Evolutionary conservation across 257 asterid genomes (phyloP).

Genomic region (Craterostigma plantagineum): DNA sequence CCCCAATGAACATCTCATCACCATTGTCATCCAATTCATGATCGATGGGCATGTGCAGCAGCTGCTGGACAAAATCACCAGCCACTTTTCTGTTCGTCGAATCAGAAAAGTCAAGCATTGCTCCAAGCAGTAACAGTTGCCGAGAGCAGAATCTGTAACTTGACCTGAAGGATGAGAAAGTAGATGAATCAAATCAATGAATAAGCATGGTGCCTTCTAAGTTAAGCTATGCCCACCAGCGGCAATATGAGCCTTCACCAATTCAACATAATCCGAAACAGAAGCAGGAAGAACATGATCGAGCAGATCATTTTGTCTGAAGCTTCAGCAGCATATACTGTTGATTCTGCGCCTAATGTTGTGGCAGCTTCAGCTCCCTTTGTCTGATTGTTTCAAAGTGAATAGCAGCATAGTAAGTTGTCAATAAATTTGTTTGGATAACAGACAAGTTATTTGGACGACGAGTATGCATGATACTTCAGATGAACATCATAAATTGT

Average conservation of each 20-base stretch:
- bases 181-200: slow-evolving; percentile 9
- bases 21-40: slow-evolving; percentile 76
- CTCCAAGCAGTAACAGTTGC: slow-evolving; percentile 72
- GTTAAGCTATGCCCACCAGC: slow-evolving; percentile 46
- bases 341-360: slow-evolving; percentile 75
- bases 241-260: slow-evolving; percentile 63
- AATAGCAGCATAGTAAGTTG: slow-evolving; percentile 1
- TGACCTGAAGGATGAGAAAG: slow-evolving; percentile 29
- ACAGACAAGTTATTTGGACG: no score
- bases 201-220: background rate
- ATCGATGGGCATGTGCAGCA: slow-evolving; percentile 56
- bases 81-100: slow-evolving; percentile 77
- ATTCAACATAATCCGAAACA: slow-evolving; percentile 50
- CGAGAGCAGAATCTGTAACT: slow-evolving; percentile 70
- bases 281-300: slow-evolving; percentile 73
- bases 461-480: no score
- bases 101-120: slow-evolving; percentile 83
- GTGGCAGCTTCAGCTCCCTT: slow-evolving; percentile 92
- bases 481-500: no score
- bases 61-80: slow-evolving; percentile 47
- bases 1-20: slow-evolving; percentile 56
- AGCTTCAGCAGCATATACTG: slow-evolving; percentile 90
- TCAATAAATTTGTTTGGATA: no score
- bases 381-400: slow-evolving; percentile 27
- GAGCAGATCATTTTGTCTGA: slow-evolving; percentile 79